A percentile compares a stretch with the other conserved stretches of the same genome.
Conservation (phyloP, 1,284 basidiomycete species). For the Ustilago shanxiensis region DNA sequence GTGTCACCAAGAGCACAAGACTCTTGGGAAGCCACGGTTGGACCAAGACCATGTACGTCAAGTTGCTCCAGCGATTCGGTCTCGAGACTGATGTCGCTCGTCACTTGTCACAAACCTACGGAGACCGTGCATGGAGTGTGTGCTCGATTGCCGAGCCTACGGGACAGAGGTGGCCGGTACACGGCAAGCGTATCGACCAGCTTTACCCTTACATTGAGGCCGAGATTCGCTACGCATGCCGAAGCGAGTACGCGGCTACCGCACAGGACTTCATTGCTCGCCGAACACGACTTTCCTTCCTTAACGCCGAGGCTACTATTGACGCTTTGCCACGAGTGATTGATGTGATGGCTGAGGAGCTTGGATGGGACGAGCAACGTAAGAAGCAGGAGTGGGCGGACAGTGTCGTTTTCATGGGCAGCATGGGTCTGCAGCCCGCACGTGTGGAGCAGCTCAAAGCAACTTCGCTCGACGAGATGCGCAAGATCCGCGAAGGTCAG, state of each 20-base stretch:
- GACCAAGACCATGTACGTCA: slow-evolving; percentile 97
- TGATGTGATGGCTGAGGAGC: slow-evolving; percentile 89
- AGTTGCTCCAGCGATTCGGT: slow-evolving; percentile 86
- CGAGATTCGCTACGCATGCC: slow-evolving; percentile 89
- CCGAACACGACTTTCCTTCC: slow-evolving; percentile 89
- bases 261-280: slow-evolving; percentile 93
- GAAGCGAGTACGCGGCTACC: slow-evolving; percentile 90
- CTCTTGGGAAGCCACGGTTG: slow-evolving; percentile 94
- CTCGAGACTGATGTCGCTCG: slow-evolving; percentile 91
- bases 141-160: slow-evolving; percentile 84
- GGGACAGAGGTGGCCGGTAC: slow-evolving; percentile 84
- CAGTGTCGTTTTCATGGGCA: slow-evolving; percentile 67
- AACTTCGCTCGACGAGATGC: slow-evolving; percentile 57
- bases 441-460: slow-evolving; percentile 57
- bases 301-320: slow-evolving; percentile 88
- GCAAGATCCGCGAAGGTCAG: slow-evolving; percentile 48
- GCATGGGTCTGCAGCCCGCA: slow-evolving; percentile 70
- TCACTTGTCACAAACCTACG: slow-evolving; percentile 92
- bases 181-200: slow-evolving; percentile 82
- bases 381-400: slow-evolving; percentile 69
- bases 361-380: slow-evolving; percentile 82
- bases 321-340: slow-evolving; percentile 87
- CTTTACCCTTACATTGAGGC: slow-evolving; percentile 93
- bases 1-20: slow-evolving; percentile 84
- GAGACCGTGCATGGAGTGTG: slow-evolving; percentile 95